phyloP scores from a whole-genome alignment of 768 basidiomycete genomes.

The Coprinopsis cinerea region DNA sequence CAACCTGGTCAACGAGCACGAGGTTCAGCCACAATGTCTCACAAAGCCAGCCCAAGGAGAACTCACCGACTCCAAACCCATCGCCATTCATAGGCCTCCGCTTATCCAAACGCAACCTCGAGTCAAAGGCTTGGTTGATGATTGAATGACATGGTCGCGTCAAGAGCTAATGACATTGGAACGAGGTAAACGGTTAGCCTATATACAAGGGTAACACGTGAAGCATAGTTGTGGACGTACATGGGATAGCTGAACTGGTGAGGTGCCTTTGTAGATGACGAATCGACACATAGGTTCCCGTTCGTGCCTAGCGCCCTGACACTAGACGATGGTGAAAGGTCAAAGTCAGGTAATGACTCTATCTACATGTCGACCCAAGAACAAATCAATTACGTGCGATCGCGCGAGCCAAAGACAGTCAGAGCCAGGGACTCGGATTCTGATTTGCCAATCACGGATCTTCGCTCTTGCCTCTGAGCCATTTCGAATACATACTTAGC shows the following conservation, averaged over 20 bases:
- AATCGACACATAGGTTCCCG: conserved; percentile 67
- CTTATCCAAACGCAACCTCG: conserved; percentile 75
- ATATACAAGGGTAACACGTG: too few relatives aligned
- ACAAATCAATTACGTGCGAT: conserved; percentile 28
- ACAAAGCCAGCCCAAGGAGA: too few relatives aligned
- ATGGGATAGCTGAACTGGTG: conserved; percentile 88
- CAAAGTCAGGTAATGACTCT: conserved; percentile 3
- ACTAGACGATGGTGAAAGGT: conserved; percentile 5
- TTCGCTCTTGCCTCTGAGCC: too few relatives aligned
- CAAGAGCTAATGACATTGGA: conserved; percentile 49
- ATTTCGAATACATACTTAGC: too few relatives aligned
- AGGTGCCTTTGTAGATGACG: conserved; percentile 93
- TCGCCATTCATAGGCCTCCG: conserved; percentile 90
- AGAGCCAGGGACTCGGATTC: too few relatives aligned
- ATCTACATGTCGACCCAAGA: conserved; percentile 1
- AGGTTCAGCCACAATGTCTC: background rate
- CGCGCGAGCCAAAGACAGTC: conserved; percentile 19
- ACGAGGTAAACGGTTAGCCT: conserved; percentile 3
- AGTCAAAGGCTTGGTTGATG: conserved; percentile 97
- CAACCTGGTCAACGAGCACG: conserved; percentile 50
- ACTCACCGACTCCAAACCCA: conserved; percentile 90
- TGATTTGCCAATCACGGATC: too few relatives aligned
- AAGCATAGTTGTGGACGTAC: conserved; percentile 30
- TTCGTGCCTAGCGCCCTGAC: background rate
- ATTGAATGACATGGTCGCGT: conserved; percentile 93